Evolutionary conservation across 768 basidiomycete species (phyloP).

Genomic region (Candolleomyces eurysporus): DNA sequence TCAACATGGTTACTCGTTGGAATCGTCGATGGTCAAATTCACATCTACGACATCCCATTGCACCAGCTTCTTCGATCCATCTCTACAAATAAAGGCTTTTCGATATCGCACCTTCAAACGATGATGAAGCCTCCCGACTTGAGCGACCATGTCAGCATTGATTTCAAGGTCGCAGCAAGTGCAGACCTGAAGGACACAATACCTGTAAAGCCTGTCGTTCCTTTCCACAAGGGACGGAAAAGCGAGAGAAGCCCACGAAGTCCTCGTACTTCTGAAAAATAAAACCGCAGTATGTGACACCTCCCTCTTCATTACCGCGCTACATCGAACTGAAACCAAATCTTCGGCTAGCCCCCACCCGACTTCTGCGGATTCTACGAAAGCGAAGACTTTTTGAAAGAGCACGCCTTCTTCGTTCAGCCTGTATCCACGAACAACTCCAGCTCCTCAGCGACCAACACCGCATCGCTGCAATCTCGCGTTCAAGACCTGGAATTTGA

Average conservation of each 20-base stretch:
- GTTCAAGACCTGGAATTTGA: slow-evolving; percentile 73
- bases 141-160: slow-evolving; percentile 72
- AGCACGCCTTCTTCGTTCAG: slow-evolving; percentile 65
- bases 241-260: slow-evolving; percentile 69
- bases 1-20: slow-evolving; percentile 81
- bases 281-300: slow-evolving; percentile 33
- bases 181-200: slow-evolving; percentile 53
- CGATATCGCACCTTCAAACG: slow-evolving; percentile 72
- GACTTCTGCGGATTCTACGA: slow-evolving; percentile 11
- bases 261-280: slow-evolving; percentile 56
- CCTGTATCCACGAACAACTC: slow-evolving; percentile 27
- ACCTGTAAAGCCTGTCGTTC: slow-evolving; percentile 61
- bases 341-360: background rate
- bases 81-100: slow-evolving; percentile 62
- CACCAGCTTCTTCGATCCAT: slow-evolving; percentile 88
- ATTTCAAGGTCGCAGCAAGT: slow-evolving; percentile 36
- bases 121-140: slow-evolving; percentile 88
- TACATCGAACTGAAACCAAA: background rate
- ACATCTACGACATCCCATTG: slow-evolving; percentile 85
- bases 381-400: slow-evolving; percentile 55
- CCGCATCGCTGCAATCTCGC: slow-evolving; percentile 47
- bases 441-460: slow-evolving; percentile 26
- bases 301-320: slow-evolving; percentile 9
- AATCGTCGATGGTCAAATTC: slow-evolving; percentile 67
- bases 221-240: slow-evolving; percentile 75